A percentile compares a stretch with the other conserved stretches of the same genome.
Conservation (phyloP, 352 stramenopile genomes). For the Globisporangium paddicum region DNA sequence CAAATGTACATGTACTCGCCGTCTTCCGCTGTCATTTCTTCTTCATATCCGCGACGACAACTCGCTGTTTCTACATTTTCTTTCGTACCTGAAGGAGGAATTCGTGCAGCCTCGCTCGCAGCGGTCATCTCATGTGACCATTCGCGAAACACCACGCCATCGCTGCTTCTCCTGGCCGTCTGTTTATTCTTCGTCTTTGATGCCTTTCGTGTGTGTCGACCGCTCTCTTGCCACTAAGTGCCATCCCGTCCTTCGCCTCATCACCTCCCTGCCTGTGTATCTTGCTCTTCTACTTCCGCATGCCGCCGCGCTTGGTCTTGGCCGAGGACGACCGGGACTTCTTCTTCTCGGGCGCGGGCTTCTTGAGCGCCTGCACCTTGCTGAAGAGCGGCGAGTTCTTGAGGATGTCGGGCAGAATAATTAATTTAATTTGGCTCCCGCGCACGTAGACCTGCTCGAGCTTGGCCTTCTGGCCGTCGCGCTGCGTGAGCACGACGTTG, state of each 20-base stretch:
- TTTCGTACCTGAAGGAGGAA: too few species aligned
- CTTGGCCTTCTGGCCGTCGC: slow-evolving; percentile 76
- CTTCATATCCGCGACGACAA: too few species aligned
- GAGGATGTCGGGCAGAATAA: slow-evolving; percentile 95
- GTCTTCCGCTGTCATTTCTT: too few species aligned
- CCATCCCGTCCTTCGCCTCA: neutral
- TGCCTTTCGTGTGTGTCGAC: too few species aligned
- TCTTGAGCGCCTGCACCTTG: slow-evolving; percentile 91
- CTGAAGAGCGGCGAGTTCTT: slow-evolving; percentile 97
- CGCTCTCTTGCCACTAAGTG: too few species aligned
- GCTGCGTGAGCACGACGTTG: slow-evolving; percentile 86
- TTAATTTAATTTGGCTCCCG: slow-evolving; percentile 96
- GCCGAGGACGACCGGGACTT: slow-evolving; percentile 27
- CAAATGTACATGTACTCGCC: neutral
- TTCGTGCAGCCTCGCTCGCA: too few species aligned
- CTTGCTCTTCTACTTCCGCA: slow-evolving; percentile 28
- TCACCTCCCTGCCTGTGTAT: neutral
- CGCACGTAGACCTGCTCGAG: slow-evolving; percentile 93
- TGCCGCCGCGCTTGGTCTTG: slow-evolving; percentile 18
- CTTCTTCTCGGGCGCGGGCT: slow-evolving; percentile 56
- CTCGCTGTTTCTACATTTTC: too few species aligned
- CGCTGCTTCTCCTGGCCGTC: too few species aligned
- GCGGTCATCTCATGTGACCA: too few species aligned
- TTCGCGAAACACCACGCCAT: too few species aligned
- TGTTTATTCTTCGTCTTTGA: too few species aligned